Evolutionary conservation across 352 stramenopile species (phyloP).

Genomic region (Blastocystis hominis): DNA sequence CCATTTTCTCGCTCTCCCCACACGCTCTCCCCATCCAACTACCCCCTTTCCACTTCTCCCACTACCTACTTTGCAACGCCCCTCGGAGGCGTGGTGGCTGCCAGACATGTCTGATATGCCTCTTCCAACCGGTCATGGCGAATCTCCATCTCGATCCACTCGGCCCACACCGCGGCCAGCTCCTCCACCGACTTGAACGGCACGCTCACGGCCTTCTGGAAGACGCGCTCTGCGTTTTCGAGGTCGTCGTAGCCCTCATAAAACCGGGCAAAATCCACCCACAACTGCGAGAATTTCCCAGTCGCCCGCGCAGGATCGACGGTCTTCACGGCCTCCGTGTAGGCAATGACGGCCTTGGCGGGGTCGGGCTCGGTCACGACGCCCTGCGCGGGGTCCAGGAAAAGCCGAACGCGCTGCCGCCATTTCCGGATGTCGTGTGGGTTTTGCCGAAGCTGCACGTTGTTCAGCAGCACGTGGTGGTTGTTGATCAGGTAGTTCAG

Average conservation of each 20-base stretch:
- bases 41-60: not conserved
- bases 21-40: not conserved
- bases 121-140: conserved; percentile 84
- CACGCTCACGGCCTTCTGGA: conserved; percentile 75
- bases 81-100: conserved; percentile 67
- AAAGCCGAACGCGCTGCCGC: conserved; percentile 85
- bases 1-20: not conserved
- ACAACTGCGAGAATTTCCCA: conserved; percentile 80
- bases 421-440: conserved; percentile 93
- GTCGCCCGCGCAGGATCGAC: conserved; percentile 73
- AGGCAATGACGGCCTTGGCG: conserved; percentile 71
- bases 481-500: conserved; percentile 83
- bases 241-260: conserved; percentile 79
- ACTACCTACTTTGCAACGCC: conserved; percentile 38
- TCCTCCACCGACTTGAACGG: conserved; percentile 77
- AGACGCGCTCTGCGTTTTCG: conserved; percentile 79
- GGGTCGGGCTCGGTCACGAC: conserved; percentile 22
- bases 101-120: conserved; percentile 77
- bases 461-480: conserved; percentile 82
- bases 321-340: conserved; percentile 79
- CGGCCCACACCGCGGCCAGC: conserved; percentile 82
- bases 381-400: conserved; percentile 60
- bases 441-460: conserved; percentile 93
- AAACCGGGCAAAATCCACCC: conserved; percentile 82
- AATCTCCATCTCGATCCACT: conserved; percentile 88